Conservation (phyloP, 306 rosid genomes). For the Begonia fuchsioides region DNA sequence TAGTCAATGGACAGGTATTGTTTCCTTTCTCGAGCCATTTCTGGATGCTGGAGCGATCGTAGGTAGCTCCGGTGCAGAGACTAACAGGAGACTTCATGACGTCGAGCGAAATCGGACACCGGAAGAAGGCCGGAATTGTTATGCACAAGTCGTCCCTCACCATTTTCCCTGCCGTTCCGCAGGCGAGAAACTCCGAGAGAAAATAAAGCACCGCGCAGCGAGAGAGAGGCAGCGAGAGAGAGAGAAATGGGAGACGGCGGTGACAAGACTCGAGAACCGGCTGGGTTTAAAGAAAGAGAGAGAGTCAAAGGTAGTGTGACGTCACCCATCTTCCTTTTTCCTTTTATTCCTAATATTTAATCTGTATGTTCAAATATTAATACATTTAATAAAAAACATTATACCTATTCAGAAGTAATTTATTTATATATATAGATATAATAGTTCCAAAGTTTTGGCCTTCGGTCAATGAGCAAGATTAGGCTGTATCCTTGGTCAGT, state of each 20-base stretch:
- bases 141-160: slow-evolving; percentile 62
- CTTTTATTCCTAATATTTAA: background rate
- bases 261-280: slow-evolving; percentile 14
- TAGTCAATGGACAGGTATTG: slow-evolving; percentile 97
- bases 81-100: slow-evolving; percentile 95
- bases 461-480: slow-evolving; percentile 28
- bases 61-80: slow-evolving; percentile 84
- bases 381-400: too few species aligned
- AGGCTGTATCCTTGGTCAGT: slow-evolving; percentile 1
- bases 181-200: slow-evolving; percentile 4
- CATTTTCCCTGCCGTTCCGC: slow-evolving; percentile 21
- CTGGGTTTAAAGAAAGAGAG: slow-evolving; percentile 41
- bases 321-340: slow-evolving; percentile 30
- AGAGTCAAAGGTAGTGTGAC: slow-evolving; percentile 81
- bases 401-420: too few species aligned
- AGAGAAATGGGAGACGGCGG: slow-evolving; percentile 10
- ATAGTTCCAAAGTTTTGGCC: slow-evolving; percentile 14
- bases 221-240: slow-evolving; percentile 8
- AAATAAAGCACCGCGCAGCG: background rate
- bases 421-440: too few species aligned
- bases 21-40: slow-evolving; percentile 93
- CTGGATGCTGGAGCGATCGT: slow-evolving; percentile 89
- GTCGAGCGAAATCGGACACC: slow-evolving; percentile 81
- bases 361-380: too few species aligned
- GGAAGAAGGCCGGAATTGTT: slow-evolving; percentile 58